Evolutionary conservation across 1,139 yeast genomes (phyloP).

Genomic region (Candida sp.): DNA sequence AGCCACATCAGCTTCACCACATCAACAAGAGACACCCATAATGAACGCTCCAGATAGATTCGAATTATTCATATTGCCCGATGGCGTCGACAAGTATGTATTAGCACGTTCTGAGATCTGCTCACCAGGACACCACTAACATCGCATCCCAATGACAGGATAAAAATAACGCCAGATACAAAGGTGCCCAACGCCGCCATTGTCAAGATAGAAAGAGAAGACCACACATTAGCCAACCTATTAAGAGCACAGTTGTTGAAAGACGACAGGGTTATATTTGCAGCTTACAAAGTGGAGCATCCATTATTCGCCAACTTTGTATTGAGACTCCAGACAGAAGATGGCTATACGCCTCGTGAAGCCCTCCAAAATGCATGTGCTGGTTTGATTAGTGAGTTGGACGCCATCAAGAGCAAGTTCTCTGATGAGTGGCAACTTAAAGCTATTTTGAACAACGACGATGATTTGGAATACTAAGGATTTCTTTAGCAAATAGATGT

Average conservation of each 20-base stretch:
- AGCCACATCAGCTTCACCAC: neutral
- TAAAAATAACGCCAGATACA: constrained; percentile 90
- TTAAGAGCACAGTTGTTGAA: constrained; percentile 84
- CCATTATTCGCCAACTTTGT: constrained; percentile 96
- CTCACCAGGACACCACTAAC: too few relatives aligned
- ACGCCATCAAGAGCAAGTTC: constrained; percentile 74
- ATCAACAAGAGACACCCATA: constrained; percentile 1
- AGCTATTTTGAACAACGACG: constrained; percentile 49
- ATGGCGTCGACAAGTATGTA: constrained; percentile 85
- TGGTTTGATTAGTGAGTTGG: constrained; percentile 78
- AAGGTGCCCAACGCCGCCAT: constrained; percentile 96
- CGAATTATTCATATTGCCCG: constrained; percentile 93
- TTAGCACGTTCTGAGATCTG: neutral
- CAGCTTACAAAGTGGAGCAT: constrained; percentile 97
- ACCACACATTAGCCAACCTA: constrained; percentile 93
- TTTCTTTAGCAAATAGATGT: too few relatives aligned
- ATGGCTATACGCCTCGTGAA: constrained; percentile 89
- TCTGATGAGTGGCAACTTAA: constrained; percentile 93
- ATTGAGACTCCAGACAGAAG: constrained; percentile 94
- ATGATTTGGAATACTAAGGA: constrained; percentile 11
- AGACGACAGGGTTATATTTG: constrained; percentile 88
- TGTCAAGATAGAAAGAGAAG: constrained; percentile 94
- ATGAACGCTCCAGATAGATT: constrained; percentile 99
- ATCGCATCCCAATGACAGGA: constrained; percentile 33
- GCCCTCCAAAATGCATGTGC: constrained; percentile 93